Evolutionary conservation across 352 stramenopile genomes (phyloP), one percentile per base, ranked within the genome.

Genomic region (Elongisporangium anandrum): DNA sequence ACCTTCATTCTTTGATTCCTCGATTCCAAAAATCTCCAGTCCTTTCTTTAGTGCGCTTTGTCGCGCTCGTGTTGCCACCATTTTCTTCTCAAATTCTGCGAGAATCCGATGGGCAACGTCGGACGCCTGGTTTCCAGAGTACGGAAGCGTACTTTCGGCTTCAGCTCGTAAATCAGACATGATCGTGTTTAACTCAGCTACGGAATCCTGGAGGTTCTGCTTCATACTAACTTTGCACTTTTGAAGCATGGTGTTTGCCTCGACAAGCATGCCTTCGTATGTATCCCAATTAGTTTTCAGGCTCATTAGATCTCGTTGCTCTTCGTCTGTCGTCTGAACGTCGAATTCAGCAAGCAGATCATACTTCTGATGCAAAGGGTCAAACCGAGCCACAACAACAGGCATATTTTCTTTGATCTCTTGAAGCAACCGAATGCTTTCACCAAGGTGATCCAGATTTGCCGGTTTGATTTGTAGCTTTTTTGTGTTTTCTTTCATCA

Each of bases 191-290:
- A 97, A 70, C 60, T 94, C 87, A 0, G 80, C 79, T 10, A 98
- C 82, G 2, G 83, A 94, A 57, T 94, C 89, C 63, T 98, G 91
- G 2, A 98, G 70, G 41, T 96, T 97, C 61, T 97, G 88, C 66
- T 98, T 98, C 95, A 98, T 98, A 54, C 88, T 97, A 19, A 96
- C 68, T 75, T 98, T 98, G 69, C 85, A 93, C 58, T 97, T 96
- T 53, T 97, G 88, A 29, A 98, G 63, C 76, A 95, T 93, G 23
- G 84, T 82, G 49, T 97, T 94, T 0, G 87, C 81, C 50, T 96
- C 81, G 3, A 87, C 73, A 17, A 97, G 66, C 77, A 94, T 91
- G 8, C 68, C 70, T 61, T 96, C 80, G 57, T 96, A 98, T 4
- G 70, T 65, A 59, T 96, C 79, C 89, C 90, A 97, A 39, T 86